Base-by-base conservation (phyloP, 495 filamentous ascomycete species). In the Neurospora tetrasperma region DNA sequence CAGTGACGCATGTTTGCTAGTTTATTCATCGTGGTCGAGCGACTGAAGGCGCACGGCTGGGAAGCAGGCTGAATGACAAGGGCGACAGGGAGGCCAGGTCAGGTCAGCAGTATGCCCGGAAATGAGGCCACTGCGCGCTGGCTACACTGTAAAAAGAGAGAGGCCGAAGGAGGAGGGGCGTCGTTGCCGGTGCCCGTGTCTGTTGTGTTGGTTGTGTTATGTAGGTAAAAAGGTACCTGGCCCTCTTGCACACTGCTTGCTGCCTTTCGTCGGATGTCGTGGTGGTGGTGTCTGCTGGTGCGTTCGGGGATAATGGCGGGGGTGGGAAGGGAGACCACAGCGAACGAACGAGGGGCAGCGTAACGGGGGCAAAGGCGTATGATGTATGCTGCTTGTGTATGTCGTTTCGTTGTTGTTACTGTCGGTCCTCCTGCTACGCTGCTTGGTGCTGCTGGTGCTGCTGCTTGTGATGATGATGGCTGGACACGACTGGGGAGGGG, bases 1-100 rank as follows among this genome's bases (percentile, higher is more conserved):
- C 93, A 94, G 89, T 96, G 93, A 86, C 94, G 92, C 87, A 96
- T 93, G 84, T 93, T 94, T 83, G 91, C 89, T 79, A 97, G 90
- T 85, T 95, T 96, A 87, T 97, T 94, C 94, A 97, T 97, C 79
- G 73, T 89, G 79, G 74, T 71, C 70, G 73, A 73, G 78, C 74
- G 74, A 35, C 69, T 69, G 74, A 69, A 70, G 44, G 54, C 66
- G 54, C 54, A 66, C 27, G 54, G 14, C 27, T 31, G 31, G 7
- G 31, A 66, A 66, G 54, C 54, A 66, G 71, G 72, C 71, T 70
- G 66, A 69, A 71, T 71, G 72, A 73, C 78, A 76, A 70, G 71
- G 75, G 72, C 43, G 73, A 72, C 72, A 75, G 76, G 70, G 76
- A 71, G 75, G 73, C 44, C 70, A 71, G 35, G 54, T 66, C 54